Percentiles rank a stretch among this genome's conserved stretches.
phyloP scores from a whole-genome alignment of 768 basidiomycete genomes.

The Xanthoconium stramineum region DNA sequence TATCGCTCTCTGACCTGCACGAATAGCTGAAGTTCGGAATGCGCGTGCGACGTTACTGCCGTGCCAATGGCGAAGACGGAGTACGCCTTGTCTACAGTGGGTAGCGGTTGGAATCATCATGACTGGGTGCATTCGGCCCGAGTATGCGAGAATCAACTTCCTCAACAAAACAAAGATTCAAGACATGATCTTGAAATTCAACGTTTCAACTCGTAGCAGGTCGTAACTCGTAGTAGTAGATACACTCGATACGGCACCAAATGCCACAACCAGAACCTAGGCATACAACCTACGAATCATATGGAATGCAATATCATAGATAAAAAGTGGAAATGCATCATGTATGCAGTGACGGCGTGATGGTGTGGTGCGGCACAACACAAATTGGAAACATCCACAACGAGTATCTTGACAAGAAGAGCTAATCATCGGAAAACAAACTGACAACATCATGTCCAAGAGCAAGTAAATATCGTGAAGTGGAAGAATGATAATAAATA shows the following conservation, averaged over 20 bases:
- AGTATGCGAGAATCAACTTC: too few species aligned
- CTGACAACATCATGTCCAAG: slow-evolving; percentile 10
- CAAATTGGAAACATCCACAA: not conserved
- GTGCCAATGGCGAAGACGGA: not conserved
- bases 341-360: slow-evolving; percentile 3
- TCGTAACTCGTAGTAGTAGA: not conserved
- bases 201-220: too few species aligned
- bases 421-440: slow-evolving; percentile 12
- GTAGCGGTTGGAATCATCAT: slow-evolving; percentile 1
- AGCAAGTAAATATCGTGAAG: slow-evolving; percentile 10
- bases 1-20: slow-evolving; percentile 53
- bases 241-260: slow-evolving; percentile 11
- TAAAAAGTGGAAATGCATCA: slow-evolving; percentile 15
- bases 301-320: slow-evolving; percentile 14
- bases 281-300: slow-evolving; percentile 22
- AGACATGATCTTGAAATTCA: too few species aligned
- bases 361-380: slow-evolving; percentile 3
- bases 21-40: slow-evolving; percentile 32
- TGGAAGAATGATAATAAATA: slow-evolving; percentile 8
- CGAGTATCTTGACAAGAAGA: slow-evolving; percentile 3
- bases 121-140: too few species aligned
- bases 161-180: too few species aligned
- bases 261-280: slow-evolving; percentile 14
- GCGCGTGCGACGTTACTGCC: slow-evolving; percentile 5
- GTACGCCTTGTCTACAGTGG: not conserved